Percentiles rank a stretch among this genome's conserved stretches.
Conservation (phyloP, 108 stramenopile species). For the Pseudonitzschia pungens region DNA sequence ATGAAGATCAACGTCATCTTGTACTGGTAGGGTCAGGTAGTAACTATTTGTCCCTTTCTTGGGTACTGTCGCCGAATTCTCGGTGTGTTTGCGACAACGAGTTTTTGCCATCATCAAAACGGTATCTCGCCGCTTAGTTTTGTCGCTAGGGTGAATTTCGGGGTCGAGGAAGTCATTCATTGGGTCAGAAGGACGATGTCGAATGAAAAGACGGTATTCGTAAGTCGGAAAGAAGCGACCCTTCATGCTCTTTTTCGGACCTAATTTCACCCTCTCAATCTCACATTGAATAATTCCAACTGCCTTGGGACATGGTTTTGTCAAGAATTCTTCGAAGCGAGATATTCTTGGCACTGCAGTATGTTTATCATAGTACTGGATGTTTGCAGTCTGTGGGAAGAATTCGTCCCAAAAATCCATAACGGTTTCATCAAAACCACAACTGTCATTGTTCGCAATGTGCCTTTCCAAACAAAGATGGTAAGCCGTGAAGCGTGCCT, state of each 20-base stretch:
- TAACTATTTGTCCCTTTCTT: constrained; percentile 81
- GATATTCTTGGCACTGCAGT: constrained; percentile 76
- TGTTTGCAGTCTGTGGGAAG: constrained; percentile 52
- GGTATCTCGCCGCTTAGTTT: constrained; percentile 52
- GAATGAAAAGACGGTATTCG: constrained; percentile 81
- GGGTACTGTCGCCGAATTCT: constrained; percentile 12
- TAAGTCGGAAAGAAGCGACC: constrained; percentile 80
- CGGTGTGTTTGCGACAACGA: constrained; percentile 47
- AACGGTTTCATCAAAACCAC: constrained; percentile 63
- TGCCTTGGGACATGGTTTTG: constrained; percentile 75
- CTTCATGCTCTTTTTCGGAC: constrained; percentile 56
- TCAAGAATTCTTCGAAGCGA: constrained; percentile 61
- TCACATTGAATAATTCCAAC: constrained; percentile 84
- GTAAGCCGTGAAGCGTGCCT: constrained; percentile 40
- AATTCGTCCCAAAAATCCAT: constrained; percentile 88
- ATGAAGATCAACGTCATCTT: constrained; percentile 67
- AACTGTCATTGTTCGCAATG: constrained; percentile 38
- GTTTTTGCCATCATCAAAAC: constrained; percentile 76
- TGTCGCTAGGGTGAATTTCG: background rate
- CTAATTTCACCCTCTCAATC: constrained; percentile 70
- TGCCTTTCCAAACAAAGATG: constrained; percentile 42
- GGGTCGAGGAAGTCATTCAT: constrained; percentile 8
- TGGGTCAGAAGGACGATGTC: constrained; percentile 46
- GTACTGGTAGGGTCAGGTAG: constrained; percentile 66
- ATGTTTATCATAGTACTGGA: constrained; percentile 72